phyloP scores from a whole-genome alignment of 257 asterid species.

The Nicotiana attenuata region DNA sequence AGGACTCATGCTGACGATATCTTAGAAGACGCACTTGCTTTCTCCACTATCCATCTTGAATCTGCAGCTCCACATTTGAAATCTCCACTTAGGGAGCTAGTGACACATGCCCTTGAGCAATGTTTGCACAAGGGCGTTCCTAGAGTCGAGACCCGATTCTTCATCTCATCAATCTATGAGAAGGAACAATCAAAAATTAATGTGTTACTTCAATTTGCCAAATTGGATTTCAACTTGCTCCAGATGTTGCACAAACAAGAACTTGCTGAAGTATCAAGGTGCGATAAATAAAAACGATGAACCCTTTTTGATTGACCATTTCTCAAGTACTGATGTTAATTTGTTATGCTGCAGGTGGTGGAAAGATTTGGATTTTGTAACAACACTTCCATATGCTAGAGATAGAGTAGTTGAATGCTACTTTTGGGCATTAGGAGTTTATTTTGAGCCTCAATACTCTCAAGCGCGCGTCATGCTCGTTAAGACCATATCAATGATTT shows the following conservation, averaged over 20 bases:
- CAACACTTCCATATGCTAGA: conserved; percentile 17
- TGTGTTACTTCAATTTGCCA: too few species aligned
- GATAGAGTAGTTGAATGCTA: conserved; percentile 22
- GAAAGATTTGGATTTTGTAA: conserved; percentile 7
- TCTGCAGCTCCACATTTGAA: background rate
- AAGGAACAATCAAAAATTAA: too few species aligned
- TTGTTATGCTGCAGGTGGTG: conserved; percentile 10
- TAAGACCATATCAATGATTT: background rate
- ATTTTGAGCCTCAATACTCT: conserved; percentile 15
- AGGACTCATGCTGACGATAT: background rate
- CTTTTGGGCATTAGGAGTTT: conserved; percentile 17
- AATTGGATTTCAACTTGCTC: too few species aligned
- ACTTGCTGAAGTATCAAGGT: too few species aligned
- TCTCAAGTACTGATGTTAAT: too few species aligned
- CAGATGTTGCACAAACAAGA: too few species aligned
- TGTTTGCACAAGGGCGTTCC: conserved; percentile 11
- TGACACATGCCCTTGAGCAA: background rate
- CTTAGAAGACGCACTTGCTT: background rate
- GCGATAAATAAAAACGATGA: too few species aligned
- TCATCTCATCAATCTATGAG: background rate
- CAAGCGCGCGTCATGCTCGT: conserved; percentile 7
- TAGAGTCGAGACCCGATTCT: too few species aligned
- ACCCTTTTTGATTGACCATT: too few species aligned
- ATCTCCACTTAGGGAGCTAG: background rate
- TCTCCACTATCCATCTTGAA: conserved; percentile 15